These are phyloP conservation scores for Potentilla sterilis DNA, from an alignment of 306 rosid genomes.

Conservation along the genomic window DNA sequence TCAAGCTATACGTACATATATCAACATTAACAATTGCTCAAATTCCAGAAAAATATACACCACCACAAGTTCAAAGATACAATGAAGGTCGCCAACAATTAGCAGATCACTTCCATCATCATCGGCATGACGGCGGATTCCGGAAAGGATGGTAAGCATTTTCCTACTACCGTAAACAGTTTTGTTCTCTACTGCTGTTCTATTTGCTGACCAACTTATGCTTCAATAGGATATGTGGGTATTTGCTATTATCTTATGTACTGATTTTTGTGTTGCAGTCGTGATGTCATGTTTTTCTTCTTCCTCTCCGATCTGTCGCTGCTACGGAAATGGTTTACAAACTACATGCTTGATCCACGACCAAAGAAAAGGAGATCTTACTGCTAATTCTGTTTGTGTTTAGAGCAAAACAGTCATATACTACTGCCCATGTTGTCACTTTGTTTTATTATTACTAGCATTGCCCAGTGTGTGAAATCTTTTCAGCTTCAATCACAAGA, in stretches of 20 bases:
- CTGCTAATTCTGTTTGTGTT: neutral
- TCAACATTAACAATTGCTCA: neutral
- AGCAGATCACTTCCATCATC: neutral
- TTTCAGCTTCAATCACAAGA: no score
- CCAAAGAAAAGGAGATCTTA: neutral
- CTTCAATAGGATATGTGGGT: neutral
- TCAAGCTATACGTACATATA: neutral
- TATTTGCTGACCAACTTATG: neutral
- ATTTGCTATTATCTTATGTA: neutral
- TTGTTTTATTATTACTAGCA: no score
- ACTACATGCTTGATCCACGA: neutral
- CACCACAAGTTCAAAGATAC: neutral
- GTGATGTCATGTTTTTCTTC: neutral
- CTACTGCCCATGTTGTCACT: no score
- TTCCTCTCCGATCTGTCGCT: neutral
- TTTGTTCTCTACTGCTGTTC: neutral
- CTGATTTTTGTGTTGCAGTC: neutral
- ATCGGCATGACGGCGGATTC: neutral
- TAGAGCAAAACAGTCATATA: no score
- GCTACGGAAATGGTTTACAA: neutral
- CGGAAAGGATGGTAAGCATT: neutral
- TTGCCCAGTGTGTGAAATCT: no score
- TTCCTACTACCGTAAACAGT: neutral
- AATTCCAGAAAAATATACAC: neutral
- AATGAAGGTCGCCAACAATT: neutral